These are phyloP conservation scores for Melaleuca alternifolia DNA, from an alignment of 345 rosid genomes.

Conservation along the genomic window DNA sequence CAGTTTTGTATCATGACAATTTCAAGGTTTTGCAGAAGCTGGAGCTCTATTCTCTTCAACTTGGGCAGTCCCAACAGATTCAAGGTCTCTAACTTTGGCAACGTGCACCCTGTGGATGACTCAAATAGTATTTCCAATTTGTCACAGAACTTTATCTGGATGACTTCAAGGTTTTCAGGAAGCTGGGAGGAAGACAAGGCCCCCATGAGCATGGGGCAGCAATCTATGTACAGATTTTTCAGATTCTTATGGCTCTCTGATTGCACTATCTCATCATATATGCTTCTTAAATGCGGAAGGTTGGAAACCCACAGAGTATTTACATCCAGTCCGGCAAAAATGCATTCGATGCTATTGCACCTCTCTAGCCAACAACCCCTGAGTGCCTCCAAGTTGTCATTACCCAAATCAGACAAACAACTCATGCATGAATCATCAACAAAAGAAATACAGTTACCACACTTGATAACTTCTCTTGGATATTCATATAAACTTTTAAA, in stretches of 20 bases:
- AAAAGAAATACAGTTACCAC: slow-evolving; percentile 14
- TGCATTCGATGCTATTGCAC: slow-evolving; percentile 10
- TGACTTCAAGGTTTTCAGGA: slow-evolving; percentile 20
- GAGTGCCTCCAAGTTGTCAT: slow-evolving; percentile 1
- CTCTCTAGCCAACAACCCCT: slow-evolving; percentile 25
- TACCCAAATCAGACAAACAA: slow-evolving; percentile 18
- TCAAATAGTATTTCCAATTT: slow-evolving; percentile 19
- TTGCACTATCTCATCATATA: slow-evolving; percentile 5
- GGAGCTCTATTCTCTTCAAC: slow-evolving; percentile 9
- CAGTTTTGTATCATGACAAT: not conserved
- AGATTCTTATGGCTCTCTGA: slow-evolving; percentile 14
- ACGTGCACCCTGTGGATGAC: not conserved
- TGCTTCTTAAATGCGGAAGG: slow-evolving; percentile 16
- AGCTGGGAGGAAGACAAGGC: slow-evolving; percentile 9
- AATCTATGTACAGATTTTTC: slow-evolving; percentile 28
- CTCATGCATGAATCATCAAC: slow-evolving; percentile 6
- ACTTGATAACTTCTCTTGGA: slow-evolving; percentile 3
- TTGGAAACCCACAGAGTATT: slow-evolving; percentile 21
- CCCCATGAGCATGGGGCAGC: slow-evolving; percentile 28
- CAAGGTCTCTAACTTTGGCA: slow-evolving; percentile 7
- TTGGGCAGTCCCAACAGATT: slow-evolving; percentile 30
- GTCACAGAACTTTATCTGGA: slow-evolving; percentile 31
- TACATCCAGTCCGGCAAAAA: slow-evolving; percentile 14
- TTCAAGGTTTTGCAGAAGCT: not conserved
- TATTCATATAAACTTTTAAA: slow-evolving; percentile 1